phyloP scores from a whole-genome alignment of 768 basidiomycete genomes.

The Lactarius evosmus region DNA sequence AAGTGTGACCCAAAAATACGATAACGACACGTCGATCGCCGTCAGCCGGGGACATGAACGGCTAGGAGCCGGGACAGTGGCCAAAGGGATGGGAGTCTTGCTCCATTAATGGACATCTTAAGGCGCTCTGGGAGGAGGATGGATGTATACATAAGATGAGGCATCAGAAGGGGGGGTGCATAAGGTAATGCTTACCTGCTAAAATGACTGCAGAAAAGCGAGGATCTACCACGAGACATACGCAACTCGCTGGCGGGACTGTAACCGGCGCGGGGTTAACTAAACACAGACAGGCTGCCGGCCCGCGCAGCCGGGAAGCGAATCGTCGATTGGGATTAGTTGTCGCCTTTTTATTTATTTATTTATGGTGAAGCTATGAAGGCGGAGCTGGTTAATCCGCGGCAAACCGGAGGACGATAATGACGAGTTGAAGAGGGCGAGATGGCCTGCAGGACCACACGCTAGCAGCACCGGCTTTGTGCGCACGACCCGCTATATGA shows the following conservation, averaged over 20 bases:
- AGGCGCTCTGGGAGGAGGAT: neutral
- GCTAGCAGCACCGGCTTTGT: neutral
- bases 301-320: constrained; percentile 3
- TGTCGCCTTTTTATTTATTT: neutral
- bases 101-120: constrained; percentile 37
- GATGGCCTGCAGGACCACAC: constrained; percentile 13
- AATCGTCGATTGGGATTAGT: neutral
- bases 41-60: neutral
- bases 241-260: neutral
- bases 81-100: neutral
- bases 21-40: neutral
- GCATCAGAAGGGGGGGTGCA: neutral
- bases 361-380: neutral
- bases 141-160: neutral
- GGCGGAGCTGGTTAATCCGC: constrained; percentile 9
- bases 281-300: constrained; percentile 4
- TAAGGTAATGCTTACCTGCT: neutral
- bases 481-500: constrained; percentile 11
- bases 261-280: constrained; percentile 5
- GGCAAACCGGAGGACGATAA: neutral
- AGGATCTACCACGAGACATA: constrained; percentile 9
- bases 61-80: neutral
- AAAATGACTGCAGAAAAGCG: neutral
- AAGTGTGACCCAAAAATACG: neutral
- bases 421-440: neutral